These are phyloP conservation scores for Knufia petricola DNA, from an alignment of 2,329 filamentous ascomycete genomes.

Conservation along the genomic window DNA sequence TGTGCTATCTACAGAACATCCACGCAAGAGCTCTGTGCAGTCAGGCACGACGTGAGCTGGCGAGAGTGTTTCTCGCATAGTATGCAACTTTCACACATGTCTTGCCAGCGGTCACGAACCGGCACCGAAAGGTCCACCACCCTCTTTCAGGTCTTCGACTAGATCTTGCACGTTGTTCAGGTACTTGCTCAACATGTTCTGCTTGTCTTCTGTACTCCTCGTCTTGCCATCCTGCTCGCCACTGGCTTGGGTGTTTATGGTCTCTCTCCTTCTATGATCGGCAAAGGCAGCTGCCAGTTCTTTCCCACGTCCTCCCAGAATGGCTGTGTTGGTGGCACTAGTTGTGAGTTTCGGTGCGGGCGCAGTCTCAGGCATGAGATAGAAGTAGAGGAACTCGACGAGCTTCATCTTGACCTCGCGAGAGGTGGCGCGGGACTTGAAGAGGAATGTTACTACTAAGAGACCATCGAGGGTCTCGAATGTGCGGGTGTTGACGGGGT, in stretches of 20 bases:
- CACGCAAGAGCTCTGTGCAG: too few species aligned
- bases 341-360: slow-evolving; percentile 18
- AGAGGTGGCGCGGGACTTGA: slow-evolving; percentile 77
- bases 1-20: too few species aligned
- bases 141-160: slow-evolving; percentile 69
- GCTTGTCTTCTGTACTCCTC: slow-evolving; percentile 72
- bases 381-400: slow-evolving; percentile 97
- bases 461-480: slow-evolving; percentile 90
- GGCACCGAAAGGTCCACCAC: slow-evolving; percentile 15
- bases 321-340: slow-evolving; percentile 30
- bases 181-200: slow-evolving; percentile 64
- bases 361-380: slow-evolving; percentile 80
- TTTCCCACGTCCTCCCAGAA: slow-evolving; percentile 53
- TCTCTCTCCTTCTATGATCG: slow-evolving; percentile 25
- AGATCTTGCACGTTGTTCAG: slow-evolving; percentile 75
- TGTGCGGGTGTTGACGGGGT: slow-evolving; percentile 76
- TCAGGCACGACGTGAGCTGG: too few species aligned
- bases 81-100: too few species aligned
- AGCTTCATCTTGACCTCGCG: slow-evolving; percentile 89
- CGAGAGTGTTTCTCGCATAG: too few species aligned
- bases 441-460: slow-evolving; percentile 80
- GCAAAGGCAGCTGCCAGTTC: slow-evolving; percentile 53
- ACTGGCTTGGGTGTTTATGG: slow-evolving; percentile 18
- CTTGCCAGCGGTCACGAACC: too few species aligned
- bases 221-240: slow-evolving; percentile 29